phyloP scores from a whole-genome alignment of 306 rosid species.

The Acacia acuminata region DNA sequence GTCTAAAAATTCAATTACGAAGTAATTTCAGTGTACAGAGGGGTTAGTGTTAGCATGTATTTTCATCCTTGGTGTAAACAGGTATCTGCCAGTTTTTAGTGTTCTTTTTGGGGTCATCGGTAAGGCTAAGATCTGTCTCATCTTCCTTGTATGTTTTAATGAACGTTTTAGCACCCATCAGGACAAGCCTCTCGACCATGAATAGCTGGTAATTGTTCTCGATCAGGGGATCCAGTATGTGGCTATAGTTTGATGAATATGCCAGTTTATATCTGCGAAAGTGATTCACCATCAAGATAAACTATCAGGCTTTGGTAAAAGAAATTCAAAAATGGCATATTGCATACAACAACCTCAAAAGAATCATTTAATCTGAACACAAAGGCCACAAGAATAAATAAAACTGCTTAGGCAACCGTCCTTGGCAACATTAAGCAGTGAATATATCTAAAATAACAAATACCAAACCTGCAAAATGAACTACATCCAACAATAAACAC shows the following conservation, averaged over 20 bases:
- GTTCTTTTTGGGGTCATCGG: slow-evolving; percentile 94
- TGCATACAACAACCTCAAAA: slow-evolving; percentile 2
- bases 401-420: not conserved
- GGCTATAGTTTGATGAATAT: slow-evolving; percentile 77
- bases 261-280: slow-evolving; percentile 77
- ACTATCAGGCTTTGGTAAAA: not conserved
- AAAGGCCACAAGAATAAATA: not conserved
- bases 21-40: not conserved
- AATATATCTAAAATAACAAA: not conserved
- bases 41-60: slow-evolving; percentile 44
- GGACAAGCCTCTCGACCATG: slow-evolving; percentile 86
- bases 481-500: slow-evolving; percentile 1
- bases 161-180: slow-evolving; percentile 80
- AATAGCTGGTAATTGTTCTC: slow-evolving; percentile 84
- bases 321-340: not conserved
- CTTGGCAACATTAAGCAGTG: not conserved
- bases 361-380: not conserved
- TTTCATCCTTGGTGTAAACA: slow-evolving; percentile 63
- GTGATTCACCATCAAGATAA: slow-evolving; percentile 27
- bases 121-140: slow-evolving; percentile 69
- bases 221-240: slow-evolving; percentile 61
- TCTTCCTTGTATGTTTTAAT: slow-evolving; percentile 86
- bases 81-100: slow-evolving; percentile 88
- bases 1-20: not conserved
- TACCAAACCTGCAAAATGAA: not conserved